Evolutionary conservation across 805 yeast species (phyloP).

Genomic region (Kodamaea sagamina): DNA sequence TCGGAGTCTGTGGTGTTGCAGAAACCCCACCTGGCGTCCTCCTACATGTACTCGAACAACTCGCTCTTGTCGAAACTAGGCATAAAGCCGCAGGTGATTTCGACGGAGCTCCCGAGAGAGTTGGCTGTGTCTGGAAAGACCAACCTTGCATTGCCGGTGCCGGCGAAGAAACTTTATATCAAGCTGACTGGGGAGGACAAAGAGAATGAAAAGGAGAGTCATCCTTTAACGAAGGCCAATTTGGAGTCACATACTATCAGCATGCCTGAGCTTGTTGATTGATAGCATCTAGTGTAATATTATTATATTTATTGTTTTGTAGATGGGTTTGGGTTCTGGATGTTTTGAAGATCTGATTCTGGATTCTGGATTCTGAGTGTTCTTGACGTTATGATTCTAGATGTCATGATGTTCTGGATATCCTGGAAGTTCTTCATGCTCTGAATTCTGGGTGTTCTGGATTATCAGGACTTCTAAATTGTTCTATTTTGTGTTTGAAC

Average conservation of each 20-base stretch:
- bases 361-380: too few species aligned
- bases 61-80: conserved; percentile 42
- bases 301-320: too few species aligned
- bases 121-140: conserved; percentile 12
- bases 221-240: conserved; percentile 34
- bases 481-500: too few species aligned
- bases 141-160: conserved; percentile 9
- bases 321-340: too few species aligned
- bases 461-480: too few species aligned
- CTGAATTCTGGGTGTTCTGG: too few species aligned
- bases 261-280: conserved; percentile 15
- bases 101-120: conserved; percentile 28
- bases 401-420: too few species aligned
- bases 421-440: too few species aligned
- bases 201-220: conserved; percentile 20
- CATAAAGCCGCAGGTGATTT: conserved; percentile 43
- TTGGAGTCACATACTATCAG: conserved; percentile 27
- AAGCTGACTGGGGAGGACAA: conserved; percentile 16
- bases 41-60: conserved; percentile 37
- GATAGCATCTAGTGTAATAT: conserved; percentile 1
- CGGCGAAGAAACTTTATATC: conserved; percentile 9
- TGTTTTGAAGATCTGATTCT: too few species aligned
- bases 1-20: conserved; percentile 34
- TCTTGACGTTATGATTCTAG: too few species aligned
- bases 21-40: conserved; percentile 24